Evolutionary conservation across 202 grass and related monocot genomes (phyloP).

Genomic region (Setaria italica): DNA sequence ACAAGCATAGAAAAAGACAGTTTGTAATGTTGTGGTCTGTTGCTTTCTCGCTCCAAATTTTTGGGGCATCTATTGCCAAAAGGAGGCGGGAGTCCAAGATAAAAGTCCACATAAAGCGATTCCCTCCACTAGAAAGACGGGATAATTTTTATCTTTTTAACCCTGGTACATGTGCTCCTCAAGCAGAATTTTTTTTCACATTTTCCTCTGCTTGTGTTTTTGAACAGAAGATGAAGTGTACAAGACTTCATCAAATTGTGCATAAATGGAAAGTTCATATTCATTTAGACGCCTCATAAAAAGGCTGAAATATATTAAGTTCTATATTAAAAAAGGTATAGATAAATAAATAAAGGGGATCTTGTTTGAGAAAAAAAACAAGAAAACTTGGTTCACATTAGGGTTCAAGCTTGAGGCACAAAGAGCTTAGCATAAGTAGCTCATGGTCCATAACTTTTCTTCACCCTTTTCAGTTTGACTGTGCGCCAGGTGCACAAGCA

Average conservation of each 20-base stretch:
- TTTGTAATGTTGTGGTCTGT: not conserved
- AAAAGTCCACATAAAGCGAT: not conserved
- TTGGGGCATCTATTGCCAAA: not conserved
- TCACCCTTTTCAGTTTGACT: not conserved
- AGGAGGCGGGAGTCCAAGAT: not conserved
- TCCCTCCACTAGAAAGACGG: not conserved
- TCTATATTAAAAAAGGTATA: not conserved
- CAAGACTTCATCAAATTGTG: not conserved
- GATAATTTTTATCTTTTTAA: not conserved
- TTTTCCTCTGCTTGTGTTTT: not conserved
- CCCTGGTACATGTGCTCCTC: not conserved
- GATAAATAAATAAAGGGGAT: not conserved
- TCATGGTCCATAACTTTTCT: not conserved
- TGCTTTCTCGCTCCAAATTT: not conserved
- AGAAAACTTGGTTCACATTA: not conserved
- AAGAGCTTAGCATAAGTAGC: not conserved
- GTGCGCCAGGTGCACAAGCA: not conserved
- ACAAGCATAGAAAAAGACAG: slow-evolving; percentile 11
- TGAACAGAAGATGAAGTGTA: not conserved
- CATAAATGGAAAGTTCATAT: not conserved
- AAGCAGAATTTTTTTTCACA: not conserved
- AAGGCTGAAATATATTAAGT: not conserved
- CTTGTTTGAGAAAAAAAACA: not conserved
- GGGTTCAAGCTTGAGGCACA: not conserved
- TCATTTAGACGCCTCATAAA: not conserved